Evolutionary conservation across 495 filamentous ascomycete species (phyloP).

Genomic region (Gamarada debralockiae): DNA sequence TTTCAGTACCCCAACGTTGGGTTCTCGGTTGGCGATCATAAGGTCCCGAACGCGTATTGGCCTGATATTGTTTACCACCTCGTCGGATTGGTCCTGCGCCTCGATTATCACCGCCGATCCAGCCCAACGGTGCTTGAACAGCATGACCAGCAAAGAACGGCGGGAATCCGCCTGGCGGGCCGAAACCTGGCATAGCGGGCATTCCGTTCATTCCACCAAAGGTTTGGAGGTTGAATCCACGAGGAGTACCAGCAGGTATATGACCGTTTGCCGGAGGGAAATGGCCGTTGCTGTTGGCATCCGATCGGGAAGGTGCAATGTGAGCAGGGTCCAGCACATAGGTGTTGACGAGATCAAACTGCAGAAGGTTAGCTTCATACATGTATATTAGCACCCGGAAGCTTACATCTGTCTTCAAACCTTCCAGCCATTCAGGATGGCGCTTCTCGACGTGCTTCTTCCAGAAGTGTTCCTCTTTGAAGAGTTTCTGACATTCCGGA

Average conservation of each 20-base stretch:
- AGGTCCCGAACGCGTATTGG: slow-evolving; percentile 19
- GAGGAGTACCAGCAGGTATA: slow-evolving; percentile 76
- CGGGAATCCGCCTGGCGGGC: slow-evolving; percentile 40
- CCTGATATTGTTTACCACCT: slow-evolving; percentile 29
- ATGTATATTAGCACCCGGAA: slow-evolving; percentile 5
- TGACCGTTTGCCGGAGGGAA: slow-evolving; percentile 76
- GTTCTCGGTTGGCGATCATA: slow-evolving; percentile 29
- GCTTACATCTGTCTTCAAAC: slow-evolving; percentile 77
- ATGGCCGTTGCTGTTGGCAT: slow-evolving; percentile 97
- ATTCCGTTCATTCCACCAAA: slow-evolving; percentile 49
- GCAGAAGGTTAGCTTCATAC: slow-evolving; percentile 11
- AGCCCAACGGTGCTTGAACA: slow-evolving; percentile 41
- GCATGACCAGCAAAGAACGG: slow-evolving; percentile 51
- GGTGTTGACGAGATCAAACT: slow-evolving; percentile 85
- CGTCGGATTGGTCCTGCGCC: slow-evolving; percentile 42
- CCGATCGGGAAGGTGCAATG: slow-evolving; percentile 85
- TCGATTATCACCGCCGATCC: slow-evolving; percentile 27
- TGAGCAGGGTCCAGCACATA: slow-evolving; percentile 93
- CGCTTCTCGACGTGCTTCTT: slow-evolving; percentile 97
- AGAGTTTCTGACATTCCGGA: slow-evolving; percentile 91
- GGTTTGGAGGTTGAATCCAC: slow-evolving; percentile 83
- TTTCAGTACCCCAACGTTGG: slow-evolving; percentile 27
- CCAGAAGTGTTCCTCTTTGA: slow-evolving; percentile 97
- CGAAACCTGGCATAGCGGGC: slow-evolving; percentile 49
- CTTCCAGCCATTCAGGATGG: slow-evolving; percentile 82